phyloP scores from a whole-genome alignment of 2,329 filamentous ascomycete genomes.

The Chaetothyriales sp. region DNA sequence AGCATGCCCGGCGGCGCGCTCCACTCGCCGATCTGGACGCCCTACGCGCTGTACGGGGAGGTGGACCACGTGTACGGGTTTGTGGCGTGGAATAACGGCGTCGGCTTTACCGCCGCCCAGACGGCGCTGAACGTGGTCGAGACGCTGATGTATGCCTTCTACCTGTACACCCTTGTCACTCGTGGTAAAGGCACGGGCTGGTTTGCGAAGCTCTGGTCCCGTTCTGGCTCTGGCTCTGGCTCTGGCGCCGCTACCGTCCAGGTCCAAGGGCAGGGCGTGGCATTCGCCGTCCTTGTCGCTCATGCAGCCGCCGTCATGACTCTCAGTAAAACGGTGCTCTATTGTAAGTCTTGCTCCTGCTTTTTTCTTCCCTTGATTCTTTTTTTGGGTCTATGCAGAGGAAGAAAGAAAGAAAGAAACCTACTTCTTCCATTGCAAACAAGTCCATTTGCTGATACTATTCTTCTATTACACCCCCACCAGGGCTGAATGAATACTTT shows the following conservation, averaged over 20 bases:
- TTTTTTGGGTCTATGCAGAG: too few species aligned
- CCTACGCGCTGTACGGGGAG: conserved; percentile 65
- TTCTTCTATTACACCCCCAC: not conserved
- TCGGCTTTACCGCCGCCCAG: conserved; percentile 69
- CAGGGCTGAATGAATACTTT: conserved; percentile 46
- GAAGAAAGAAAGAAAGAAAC: too few species aligned
- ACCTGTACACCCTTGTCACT: conserved; percentile 36
- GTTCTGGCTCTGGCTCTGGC: too few species aligned
- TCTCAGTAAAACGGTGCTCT: conserved; percentile 51
- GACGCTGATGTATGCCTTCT: conserved; percentile 48
- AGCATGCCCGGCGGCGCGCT: conserved; percentile 64
- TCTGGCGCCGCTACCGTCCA: not conserved
- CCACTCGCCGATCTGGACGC: conserved; percentile 57
- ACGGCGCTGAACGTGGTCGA: conserved; percentile 53
- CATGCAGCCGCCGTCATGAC: conserved; percentile 49
- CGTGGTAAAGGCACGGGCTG: conserved; percentile 20
- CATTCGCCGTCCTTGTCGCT: conserved; percentile 37
- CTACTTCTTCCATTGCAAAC: not conserved
- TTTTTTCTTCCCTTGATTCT: not conserved
- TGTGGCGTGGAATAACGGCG: conserved; percentile 49
- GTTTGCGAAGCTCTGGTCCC: conserved; percentile 2
- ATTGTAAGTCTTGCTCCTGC: conserved; percentile 35
- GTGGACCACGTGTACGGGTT: conserved; percentile 73
- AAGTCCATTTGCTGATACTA: not conserved
- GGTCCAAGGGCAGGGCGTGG: conserved; percentile 32